phyloP scores from a whole-genome alignment of 2,329 filamentous ascomycete genomes.

The Aspergillus proliferans region DNA sequence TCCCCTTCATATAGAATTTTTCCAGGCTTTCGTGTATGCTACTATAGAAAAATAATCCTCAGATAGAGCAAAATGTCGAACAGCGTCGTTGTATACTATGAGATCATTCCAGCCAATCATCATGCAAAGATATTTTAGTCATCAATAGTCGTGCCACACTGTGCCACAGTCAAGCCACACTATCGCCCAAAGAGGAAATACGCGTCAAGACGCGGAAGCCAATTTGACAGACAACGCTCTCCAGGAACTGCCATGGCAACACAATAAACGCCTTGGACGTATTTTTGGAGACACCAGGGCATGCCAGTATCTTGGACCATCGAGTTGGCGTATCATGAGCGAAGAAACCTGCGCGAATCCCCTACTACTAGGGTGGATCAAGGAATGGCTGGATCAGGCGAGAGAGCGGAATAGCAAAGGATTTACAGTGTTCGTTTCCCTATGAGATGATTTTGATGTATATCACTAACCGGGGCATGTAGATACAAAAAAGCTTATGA shows the following conservation, averaged over 20 bases:
- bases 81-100: too few relatives aligned
- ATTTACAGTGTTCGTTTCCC: constrained; percentile 43
- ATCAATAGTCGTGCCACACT: neutral
- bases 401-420: constrained; percentile 65
- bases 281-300: neutral
- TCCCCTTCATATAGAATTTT: too few relatives aligned
- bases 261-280: constrained; percentile 9
- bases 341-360: constrained; percentile 57
- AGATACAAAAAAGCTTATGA: constrained; percentile 71
- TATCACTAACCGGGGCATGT: constrained; percentile 3
- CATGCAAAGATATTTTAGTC: neutral
- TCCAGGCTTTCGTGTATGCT: too few relatives aligned
- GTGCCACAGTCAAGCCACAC: constrained; percentile 1
- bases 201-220: constrained; percentile 8
- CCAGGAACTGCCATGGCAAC: constrained; percentile 10
- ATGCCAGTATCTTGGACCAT: neutral
- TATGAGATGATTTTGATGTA: neutral
- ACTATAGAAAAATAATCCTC: too few relatives aligned
- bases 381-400: constrained; percentile 69
- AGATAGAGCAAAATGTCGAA: too few relatives aligned
- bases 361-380: constrained; percentile 64
- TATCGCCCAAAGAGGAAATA: constrained; percentile 6
- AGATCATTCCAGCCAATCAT: neutral
- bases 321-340: constrained; percentile 18
- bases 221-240: neutral